phyloP scores from a whole-genome alignment of 805 yeast genomes.

The Wickerhamiella brachini region DNA sequence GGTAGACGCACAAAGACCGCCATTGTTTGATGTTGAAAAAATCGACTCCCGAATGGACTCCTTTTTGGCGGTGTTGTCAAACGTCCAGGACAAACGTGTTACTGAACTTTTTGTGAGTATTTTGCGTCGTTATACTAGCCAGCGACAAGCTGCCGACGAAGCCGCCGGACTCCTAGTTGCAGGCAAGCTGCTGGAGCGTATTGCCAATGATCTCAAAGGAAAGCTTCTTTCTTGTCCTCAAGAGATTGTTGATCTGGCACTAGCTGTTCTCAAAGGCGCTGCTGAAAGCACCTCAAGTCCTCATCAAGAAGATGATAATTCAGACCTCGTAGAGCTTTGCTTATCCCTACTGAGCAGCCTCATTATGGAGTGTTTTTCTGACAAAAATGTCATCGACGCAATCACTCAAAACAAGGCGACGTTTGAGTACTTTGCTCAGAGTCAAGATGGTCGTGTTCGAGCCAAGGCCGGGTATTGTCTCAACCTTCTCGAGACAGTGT shows the following conservation, averaged over 20 bases:
- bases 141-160: not conserved
- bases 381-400: conserved; percentile 6
- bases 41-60: conserved; percentile 33
- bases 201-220: conserved; percentile 46
- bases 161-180: conserved; percentile 25
- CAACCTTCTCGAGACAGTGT: conserved; percentile 10
- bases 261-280: conserved; percentile 28
- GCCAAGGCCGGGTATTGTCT: conserved; percentile 14
- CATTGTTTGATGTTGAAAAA: conserved; percentile 22
- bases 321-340: conserved; percentile 23
- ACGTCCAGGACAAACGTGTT: conserved; percentile 36
- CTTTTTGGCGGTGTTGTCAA: conserved; percentile 33
- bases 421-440: not conserved
- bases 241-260: conserved; percentile 40
- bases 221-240: conserved; percentile 40
- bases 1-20: not conserved
- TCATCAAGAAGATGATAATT: conserved; percentile 15
- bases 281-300: conserved; percentile 25
- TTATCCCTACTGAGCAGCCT: conserved; percentile 23
- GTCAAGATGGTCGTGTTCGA: conserved; percentile 2
- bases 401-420: conserved; percentile 9
- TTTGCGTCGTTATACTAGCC: conserved; percentile 33
- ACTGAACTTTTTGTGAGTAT: conserved; percentile 34
- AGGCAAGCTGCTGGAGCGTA: conserved; percentile 47
- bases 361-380: conserved; percentile 17